These are phyloP conservation scores for Musa beccarii DNA, from an alignment of 176 grass and related monocot species.

Conservation along the genomic window DNA sequence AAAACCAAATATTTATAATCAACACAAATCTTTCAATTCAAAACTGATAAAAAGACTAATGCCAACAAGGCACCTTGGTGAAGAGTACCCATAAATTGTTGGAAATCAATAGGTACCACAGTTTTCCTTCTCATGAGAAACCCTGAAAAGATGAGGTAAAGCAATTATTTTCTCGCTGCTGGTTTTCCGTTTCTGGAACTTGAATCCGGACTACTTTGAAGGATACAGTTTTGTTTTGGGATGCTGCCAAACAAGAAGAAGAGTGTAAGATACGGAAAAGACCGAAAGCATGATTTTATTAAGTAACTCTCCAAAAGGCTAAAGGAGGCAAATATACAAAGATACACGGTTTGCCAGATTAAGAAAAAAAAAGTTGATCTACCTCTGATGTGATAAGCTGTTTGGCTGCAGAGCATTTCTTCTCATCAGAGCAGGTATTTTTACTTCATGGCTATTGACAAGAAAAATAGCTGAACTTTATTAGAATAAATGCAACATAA, in stretches of 20 bases:
- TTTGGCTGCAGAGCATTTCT: conserved; percentile 20
- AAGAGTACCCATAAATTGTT: background rate
- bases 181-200: background rate
- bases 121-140: background rate
- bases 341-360: too few relatives aligned
- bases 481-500: background rate
- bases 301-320: background rate
- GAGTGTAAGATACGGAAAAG: background rate
- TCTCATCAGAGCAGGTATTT: conserved; percentile 21
- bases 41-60: too few relatives aligned
- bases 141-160: background rate
- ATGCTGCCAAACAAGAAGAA: background rate
- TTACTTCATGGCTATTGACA: conserved; percentile 25
- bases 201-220: background rate
- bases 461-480: background rate
- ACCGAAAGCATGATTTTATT: background rate
- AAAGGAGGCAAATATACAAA: too few relatives aligned
- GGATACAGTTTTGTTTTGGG: background rate
- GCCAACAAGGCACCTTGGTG: too few relatives aligned
- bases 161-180: background rate
- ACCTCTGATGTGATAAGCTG: conserved; percentile 18
- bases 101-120: background rate
- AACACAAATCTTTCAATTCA: background rate
- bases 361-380: background rate
- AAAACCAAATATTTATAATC: too few relatives aligned